Evolutionary conservation across 2,329 filamentous ascomycete species (phyloP), one percentile per base, ranked within the genome.

Genomic region (Aquanectria penicillioides): DNA sequence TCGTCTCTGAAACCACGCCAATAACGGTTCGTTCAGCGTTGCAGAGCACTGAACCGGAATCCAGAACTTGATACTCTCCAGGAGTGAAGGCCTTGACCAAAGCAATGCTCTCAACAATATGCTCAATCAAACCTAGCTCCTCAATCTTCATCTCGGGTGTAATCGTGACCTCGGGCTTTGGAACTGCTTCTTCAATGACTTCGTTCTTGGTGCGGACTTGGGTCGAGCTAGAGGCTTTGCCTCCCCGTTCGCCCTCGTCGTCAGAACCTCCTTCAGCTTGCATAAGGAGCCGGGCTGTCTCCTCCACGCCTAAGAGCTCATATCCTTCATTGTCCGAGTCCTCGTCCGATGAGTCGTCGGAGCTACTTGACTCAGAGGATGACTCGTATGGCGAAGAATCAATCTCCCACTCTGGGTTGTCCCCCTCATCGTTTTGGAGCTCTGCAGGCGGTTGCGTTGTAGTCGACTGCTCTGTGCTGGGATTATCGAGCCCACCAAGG

Each of bases 211-310:
- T 97, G 57, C 90, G 87, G 38, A 96, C 77, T 38, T 86, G 84
- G 2, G 77, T 69, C 9, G 72, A 66, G 28, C 70, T 73, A 29
- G 77, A 69, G 8, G 77, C 73, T 47, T 77, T 76, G 37, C 77
- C 79, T 29, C 67, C 72, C 53, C 78, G 79, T 13, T 86, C 84
- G 11, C 84, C 86, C 66, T 93, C 93, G 50, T 94, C 91, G 53
- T 95, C 93, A 2, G 91, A 93, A 2, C 88, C 91, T 26, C 83
- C 88, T 63, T 94, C 93, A 37, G 86, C 90, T 62, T 89, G 85
- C 92, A 98, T 96, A 18, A 98, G 80, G 44, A 97, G 87, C 28
- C 89, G 89, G 1, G 92, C 93, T 56, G 92, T 90, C 73, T 97
- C 93, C 69, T 94, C 92, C 2, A 93, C 86, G 51, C 89, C 89